Percentiles rank a stretch among this genome's conserved stretches.
Evolutionary conservation across 257 asterid species (phyloP).

Genomic region (Ehretia macrophylla): DNA sequence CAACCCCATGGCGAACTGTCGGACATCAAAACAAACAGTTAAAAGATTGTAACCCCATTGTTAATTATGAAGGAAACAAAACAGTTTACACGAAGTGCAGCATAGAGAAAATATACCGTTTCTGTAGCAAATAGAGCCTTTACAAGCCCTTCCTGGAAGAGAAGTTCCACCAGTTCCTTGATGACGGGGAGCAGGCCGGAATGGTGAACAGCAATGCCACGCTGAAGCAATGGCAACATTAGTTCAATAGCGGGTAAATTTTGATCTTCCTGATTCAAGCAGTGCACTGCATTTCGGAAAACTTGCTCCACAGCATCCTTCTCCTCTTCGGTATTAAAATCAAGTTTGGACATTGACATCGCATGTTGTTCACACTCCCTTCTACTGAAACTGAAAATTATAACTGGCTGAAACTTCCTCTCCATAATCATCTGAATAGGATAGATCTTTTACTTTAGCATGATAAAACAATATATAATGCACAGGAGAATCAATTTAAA

Average conservation of each 20-base stretch:
- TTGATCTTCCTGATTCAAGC: constrained; percentile 93
- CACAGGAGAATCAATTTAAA: not conserved
- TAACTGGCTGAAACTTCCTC: constrained; percentile 93
- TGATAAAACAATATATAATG: not conserved
- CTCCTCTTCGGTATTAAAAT: constrained; percentile 81
- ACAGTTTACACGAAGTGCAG: not conserved
- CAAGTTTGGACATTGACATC: constrained; percentile 96
- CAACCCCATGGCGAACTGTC: constrained; percentile 95
- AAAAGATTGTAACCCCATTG: constrained; percentile 1
- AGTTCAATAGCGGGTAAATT: constrained; percentile 89
- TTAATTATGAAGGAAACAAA: not conserved
- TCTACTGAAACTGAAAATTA: constrained; percentile 94
- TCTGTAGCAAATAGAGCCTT: constrained; percentile 98
- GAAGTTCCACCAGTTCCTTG: constrained; percentile 96
- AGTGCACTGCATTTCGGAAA: constrained; percentile 68
- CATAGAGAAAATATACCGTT: constrained; percentile 53
- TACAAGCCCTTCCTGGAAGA: constrained; percentile 98
- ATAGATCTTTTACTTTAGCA: constrained; percentile 10
- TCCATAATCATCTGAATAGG: constrained; percentile 91
- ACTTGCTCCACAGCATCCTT: constrained; percentile 84
- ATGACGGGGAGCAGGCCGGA: constrained; percentile 96
- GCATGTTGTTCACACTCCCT: constrained; percentile 99
- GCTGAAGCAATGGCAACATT: constrained; percentile 93
- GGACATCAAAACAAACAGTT: constrained; percentile 14
- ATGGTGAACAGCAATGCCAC: constrained; percentile 99